Evolutionary conservation across 371 early-diverging fungal genomes (phyloP), one percentile per base, ranked within the genome.

Genomic region (Lichtheimia ramosa): DNA sequence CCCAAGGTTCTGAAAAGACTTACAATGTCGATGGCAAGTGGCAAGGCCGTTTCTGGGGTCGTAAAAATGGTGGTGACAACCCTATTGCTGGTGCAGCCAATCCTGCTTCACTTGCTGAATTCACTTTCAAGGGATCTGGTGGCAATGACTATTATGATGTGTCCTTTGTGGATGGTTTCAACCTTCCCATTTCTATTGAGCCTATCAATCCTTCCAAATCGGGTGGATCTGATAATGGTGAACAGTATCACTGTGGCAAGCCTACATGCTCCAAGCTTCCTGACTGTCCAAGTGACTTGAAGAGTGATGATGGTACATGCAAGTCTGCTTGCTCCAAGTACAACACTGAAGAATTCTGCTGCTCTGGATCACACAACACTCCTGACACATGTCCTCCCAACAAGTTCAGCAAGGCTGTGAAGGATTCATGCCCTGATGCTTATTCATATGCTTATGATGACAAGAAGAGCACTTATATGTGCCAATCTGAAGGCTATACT

Each of bases 371-470:
- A 15, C 53, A 59, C 34, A 63, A 67, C 56, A 67, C 57, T 21
- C 57, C 67, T 5, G 62, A 59, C 3, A 71, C 61, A 4, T 77
- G 78, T 57, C 58, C 54, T 7, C 48, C 68, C 12, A 73, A 72
- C 56, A 46, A 58, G 21, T 77, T 63, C 58, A 65, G 73, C 15
- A 56, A 61, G 23, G 51, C 51, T 13, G 53, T 74, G 41, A 73
- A 77, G 54, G 18, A 51, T 7, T 58, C 51, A 5, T 77, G 78
- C 28, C 74, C 78, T 49, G 64, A 74, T 50, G 63, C 65, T 15
- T 77, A 77, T 58, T 70, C 71, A 28, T 83, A 72, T 69, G 79
- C 79, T 20, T 81, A 76, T 43, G 83, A 83, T 62, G 83, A 83
- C 63, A 56, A 56, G 14, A 71, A 70, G 1, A 69, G 69, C 54